A percentile compares a stretch with the other conserved stretches of the same genome.
These are phyloP conservation scores for Aspergillus asperescens DNA, from an alignment of 495 filamentous ascomycete genomes.

Conservation along the genomic window DNA sequence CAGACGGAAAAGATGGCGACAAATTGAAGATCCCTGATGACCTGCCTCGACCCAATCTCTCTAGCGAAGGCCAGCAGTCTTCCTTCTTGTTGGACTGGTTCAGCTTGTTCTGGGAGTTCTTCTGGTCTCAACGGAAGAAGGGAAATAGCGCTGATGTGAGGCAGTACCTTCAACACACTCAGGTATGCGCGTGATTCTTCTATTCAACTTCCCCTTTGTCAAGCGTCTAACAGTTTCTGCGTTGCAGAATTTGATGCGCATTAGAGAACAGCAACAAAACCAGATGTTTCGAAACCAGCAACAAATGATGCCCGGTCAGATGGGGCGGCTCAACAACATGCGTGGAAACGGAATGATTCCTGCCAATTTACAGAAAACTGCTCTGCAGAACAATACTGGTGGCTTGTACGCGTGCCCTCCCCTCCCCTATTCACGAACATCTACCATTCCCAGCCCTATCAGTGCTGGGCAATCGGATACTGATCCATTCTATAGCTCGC, in stretches of 20 bases:
- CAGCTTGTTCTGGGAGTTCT: constrained; percentile 94
- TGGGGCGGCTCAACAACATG: constrained; percentile 49
- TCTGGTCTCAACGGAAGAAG: constrained; percentile 65
- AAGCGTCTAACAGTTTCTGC: constrained; percentile 18
- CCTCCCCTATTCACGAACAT: not conserved
- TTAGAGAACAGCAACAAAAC: constrained; percentile 54
- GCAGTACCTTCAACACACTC: constrained; percentile 72
- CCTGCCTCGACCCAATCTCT: constrained; percentile 67
- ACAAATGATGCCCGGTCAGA: constrained; percentile 63
- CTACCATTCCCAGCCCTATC: not conserved
- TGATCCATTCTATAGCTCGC: constrained; percentile 27
- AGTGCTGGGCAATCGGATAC: constrained; percentile 12
- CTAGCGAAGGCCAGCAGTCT: constrained; percentile 55
- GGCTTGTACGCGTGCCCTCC: constrained; percentile 34
- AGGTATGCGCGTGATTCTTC: constrained; percentile 51
- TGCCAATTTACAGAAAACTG: constrained; percentile 60
- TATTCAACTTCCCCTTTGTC: constrained; percentile 4
- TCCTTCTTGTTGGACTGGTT: constrained; percentile 95
- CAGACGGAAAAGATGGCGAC: constrained; percentile 69
- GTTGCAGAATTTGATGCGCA: constrained; percentile 36
- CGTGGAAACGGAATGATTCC: constrained; percentile 44
- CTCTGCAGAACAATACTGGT: constrained; percentile 65
- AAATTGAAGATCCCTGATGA: constrained; percentile 71
- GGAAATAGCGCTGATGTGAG: constrained; percentile 50
- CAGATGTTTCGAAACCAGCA: constrained; percentile 60